Evolutionary conservation across 768 basidiomycete genomes (phyloP), one percentile per base, ranked within the genome.

Genomic region (Amanita pallidorosea): DNA sequence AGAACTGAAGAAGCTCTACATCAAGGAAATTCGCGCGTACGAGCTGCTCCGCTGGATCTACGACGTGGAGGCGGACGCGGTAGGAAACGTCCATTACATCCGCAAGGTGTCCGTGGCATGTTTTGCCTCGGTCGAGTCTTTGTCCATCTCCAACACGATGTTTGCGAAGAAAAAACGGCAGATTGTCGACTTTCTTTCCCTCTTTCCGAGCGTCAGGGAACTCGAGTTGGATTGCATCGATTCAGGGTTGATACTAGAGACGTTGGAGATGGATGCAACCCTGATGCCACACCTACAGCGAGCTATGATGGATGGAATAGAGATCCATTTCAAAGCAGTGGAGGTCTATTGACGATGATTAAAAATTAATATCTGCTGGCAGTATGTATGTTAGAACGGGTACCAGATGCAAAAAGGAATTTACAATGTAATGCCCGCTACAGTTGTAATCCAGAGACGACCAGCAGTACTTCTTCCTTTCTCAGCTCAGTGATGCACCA

Each of bases 21-120:
- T 51, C 8, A 29, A 23, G 2, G 50, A 51, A 11, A 44, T 51
- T 22, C 29, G 34, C 4, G 9, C 50, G 9, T 22, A 51, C 35
- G 50, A 51, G 5, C 18, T 51, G 42, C 33, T 45, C 7, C 33
- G 50, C 13, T 45, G 41, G 50, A 51, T 43, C 31, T 37, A 51
- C 23, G 25, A 37, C 13, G 29, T 34, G 20, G 50, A 27, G 12
- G 20, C 44, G 9, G 42, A 51, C 23, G 43, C n/a, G 15, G 18
- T 13, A 5, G 50, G 50, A 12, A 15, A 37, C 9, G 36, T 31
- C n/a, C 34, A 45, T 2, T 51, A 42, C 18, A 9, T 22, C 12
- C 18, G 33, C 13, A 51, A 45, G 29, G 3, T 23, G 22, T 27
- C 38, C 31, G 22, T 13, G 8, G 22, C 27, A 9, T 23, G 50